Evolutionary conservation across 305 asterid genomes (phyloP).

Genomic region (Fraxinus nigra): DNA sequence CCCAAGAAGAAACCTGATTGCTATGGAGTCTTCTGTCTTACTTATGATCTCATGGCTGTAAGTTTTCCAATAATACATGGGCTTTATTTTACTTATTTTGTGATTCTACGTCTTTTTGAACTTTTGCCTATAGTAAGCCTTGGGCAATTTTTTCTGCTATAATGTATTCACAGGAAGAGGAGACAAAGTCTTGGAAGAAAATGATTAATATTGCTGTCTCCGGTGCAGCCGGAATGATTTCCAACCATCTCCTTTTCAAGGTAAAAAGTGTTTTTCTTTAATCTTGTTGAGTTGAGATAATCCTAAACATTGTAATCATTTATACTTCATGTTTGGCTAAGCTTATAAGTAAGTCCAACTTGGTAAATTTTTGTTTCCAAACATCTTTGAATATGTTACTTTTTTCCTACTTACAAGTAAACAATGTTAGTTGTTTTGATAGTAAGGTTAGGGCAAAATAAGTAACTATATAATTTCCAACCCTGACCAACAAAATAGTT

Average conservation of each 20-base stretch:
- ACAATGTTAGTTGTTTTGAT: background rate
- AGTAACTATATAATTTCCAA: background rate
- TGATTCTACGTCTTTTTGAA: background rate
- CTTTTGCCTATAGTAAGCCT: background rate
- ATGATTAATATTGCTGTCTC: slow-evolving; percentile 80
- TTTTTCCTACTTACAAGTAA: background rate
- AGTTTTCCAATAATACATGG: slow-evolving; percentile 26
- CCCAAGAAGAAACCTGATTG: slow-evolving; percentile 77
- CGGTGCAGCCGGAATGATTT: slow-evolving; percentile 98
- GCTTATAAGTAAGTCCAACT: background rate
- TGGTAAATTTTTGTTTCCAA: background rate
- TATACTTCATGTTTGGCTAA: background rate
- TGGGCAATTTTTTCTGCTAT: background rate
- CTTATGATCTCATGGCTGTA: slow-evolving; percentile 96
- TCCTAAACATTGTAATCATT: background rate
- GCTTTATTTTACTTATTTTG: background rate
- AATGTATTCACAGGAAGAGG: slow-evolving; percentile 66
- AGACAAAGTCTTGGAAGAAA: slow-evolving; percentile 90
- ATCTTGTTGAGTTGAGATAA: background rate
- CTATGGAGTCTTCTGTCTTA: slow-evolving; percentile 90
- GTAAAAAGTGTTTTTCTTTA: slow-evolving; percentile 32
- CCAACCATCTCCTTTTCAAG: slow-evolving; percentile 94
- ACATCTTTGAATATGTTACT: background rate
- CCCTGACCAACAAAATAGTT: background rate
- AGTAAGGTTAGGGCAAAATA: background rate